Percentiles rank a stretch among this genome's conserved stretches.
These are phyloP conservation scores for Colletotrichum ledebouriae DNA, from an alignment of 2,329 filamentous ascomycete species.

Conservation along the genomic window DNA sequence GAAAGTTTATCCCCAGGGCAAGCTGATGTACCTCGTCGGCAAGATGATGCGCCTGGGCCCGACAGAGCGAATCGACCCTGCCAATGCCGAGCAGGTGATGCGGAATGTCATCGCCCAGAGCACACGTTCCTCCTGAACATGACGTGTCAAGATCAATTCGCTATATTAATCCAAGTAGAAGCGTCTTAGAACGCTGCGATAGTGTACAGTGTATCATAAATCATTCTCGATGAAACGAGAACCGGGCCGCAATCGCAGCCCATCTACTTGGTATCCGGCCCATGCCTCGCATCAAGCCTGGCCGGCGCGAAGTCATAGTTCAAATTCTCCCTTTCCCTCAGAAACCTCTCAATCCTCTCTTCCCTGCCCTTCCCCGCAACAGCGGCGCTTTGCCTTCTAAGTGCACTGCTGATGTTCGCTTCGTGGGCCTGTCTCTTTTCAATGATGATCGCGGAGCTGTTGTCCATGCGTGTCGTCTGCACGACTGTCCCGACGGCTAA, in stretches of 20 bases:
- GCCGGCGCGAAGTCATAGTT: constrained; percentile 50
- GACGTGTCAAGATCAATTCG: neutral
- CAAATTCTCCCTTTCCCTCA: constrained; percentile 76
- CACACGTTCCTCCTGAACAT: constrained; percentile 1
- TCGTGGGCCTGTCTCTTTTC: constrained; percentile 77
- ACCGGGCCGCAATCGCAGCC: neutral
- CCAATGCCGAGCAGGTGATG: constrained; percentile 63
- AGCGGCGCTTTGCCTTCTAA: constrained; percentile 66
- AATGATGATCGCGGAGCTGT: constrained; percentile 72
- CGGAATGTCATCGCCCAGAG: constrained; percentile 48
- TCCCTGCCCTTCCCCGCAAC: constrained; percentile 67
- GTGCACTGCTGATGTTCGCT: constrained; percentile 72
- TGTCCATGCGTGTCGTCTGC: constrained; percentile 78
- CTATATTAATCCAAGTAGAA: constrained; percentile 8
- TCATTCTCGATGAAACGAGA: constrained; percentile 30
- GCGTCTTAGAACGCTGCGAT: constrained; percentile 25
- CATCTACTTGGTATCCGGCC: constrained; percentile 19
- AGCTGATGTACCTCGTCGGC: constrained; percentile 72
- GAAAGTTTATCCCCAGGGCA: constrained; percentile 65
- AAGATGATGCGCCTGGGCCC: constrained; percentile 69
- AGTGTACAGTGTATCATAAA: constrained; percentile 36
- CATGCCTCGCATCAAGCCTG: constrained; percentile 26
- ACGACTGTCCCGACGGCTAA: constrained; percentile 78
- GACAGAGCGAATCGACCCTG: constrained; percentile 68
- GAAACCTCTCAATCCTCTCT: constrained; percentile 81